Percentiles rank a stretch among this genome's conserved stretches.
phyloP scores from a whole-genome alignment of 495 filamentous ascomycete species.

The Aspergillus egyptiacus region DNA sequence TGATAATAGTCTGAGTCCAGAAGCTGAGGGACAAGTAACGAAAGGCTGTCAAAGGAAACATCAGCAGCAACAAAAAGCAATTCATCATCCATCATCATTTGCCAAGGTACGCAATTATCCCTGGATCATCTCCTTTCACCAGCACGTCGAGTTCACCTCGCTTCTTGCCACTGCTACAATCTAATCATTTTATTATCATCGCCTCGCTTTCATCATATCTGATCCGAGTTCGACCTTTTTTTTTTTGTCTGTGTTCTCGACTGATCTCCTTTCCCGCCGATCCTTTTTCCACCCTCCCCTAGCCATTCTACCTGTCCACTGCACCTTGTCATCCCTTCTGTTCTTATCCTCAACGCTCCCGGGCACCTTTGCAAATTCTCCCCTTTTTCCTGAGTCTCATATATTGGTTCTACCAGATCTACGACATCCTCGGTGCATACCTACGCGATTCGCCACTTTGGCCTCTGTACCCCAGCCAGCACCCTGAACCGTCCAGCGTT shows the following conservation, averaged over 20 bases:
- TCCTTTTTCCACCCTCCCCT: conserved; percentile 9
- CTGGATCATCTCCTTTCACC: background rate
- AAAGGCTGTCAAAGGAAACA: background rate
- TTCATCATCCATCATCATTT: background rate
- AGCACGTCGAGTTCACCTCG: background rate
- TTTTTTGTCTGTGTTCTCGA: conserved; percentile 9
- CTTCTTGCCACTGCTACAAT: conserved; percentile 7
- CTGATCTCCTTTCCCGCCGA: conserved; percentile 20
- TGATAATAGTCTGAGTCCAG: conserved; percentile 21
- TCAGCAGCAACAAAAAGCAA: background rate
- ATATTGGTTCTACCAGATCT: conserved; percentile 6
- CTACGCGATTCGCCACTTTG: conserved; percentile 14
- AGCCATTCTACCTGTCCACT: conserved; percentile 3
- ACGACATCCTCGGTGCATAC: conserved; percentile 1
- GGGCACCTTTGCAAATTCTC: background rate
- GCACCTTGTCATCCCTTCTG: background rate
- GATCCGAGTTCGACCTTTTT: conserved; percentile 12
- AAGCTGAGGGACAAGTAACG: conserved; percentile 15
- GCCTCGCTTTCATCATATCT: conserved; percentile 20
- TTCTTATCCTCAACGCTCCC: background rate
- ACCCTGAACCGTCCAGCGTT: conserved; percentile 5
- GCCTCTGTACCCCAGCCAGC: conserved; percentile 2
- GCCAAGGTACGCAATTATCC: conserved; percentile 2
- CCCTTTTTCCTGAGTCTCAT: conserved; percentile 8
- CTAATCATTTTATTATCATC: no score